Evolutionary conservation across 768 basidiomycete species (phyloP), one percentile per base, ranked within the genome.

Genomic region (Boletus insuetus): DNA sequence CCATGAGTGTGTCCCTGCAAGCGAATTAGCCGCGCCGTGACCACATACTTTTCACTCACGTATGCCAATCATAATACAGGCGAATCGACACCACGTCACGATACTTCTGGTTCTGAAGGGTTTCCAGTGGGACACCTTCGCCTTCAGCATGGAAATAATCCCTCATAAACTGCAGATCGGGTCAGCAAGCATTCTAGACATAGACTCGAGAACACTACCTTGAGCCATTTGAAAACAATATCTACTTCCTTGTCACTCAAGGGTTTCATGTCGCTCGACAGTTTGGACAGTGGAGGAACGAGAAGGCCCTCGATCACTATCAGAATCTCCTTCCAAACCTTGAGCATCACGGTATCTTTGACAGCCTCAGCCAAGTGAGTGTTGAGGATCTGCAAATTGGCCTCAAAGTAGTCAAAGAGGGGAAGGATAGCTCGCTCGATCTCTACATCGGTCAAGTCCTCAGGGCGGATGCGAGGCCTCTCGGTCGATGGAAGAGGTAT

Each of bases 151-250:
- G 86, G 78, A 98, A 98, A 75, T 94, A 99, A 68, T 97, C 92
- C 53, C 88, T 79, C 68, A 99, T 66, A 78, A 98, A 98, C 92
- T 96, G 57, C 8, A 22, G 4, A 58, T 31, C 43, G 19, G 17
- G 43, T 55, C 35, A 55, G 47, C 37, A 49, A 53, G 24, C 4
- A 29, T 34, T 37, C 43, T 4, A 47, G 54, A 48, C 17, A 7
- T 20, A 13, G 26, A 8, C 31, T 17, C 54, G 29, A 43, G 38
- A 26, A 41, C 10, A 14, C 17, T 53, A 91, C 94, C 85, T 94
- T 95, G 51, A 98, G 70, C 93, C 97, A 98, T 69, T 94, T 96
- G 77, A 98, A 93, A n/a, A 95, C 96, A 55, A 98, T 88, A 68
- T 98, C 97, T 37, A 98, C 90, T 74, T 98, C 97, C 73, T 96